phyloP scores from a whole-genome alignment of 2,329 filamentous ascomycete species.

The Cephalotrichum gorgonifer region DNA sequence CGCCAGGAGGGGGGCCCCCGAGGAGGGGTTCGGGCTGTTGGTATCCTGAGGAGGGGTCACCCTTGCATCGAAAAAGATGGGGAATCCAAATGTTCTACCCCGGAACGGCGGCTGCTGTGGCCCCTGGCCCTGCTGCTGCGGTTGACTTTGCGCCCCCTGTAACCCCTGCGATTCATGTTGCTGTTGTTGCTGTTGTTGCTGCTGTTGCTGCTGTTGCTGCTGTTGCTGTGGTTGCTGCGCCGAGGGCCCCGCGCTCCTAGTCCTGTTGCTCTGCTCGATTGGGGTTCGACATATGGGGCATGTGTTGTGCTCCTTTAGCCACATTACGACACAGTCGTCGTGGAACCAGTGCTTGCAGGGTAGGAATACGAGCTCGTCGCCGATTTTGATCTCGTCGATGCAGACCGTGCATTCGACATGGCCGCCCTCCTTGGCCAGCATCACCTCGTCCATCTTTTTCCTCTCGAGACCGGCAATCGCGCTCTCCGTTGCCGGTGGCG shows the following conservation, averaged over 20 bases:
- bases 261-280: constrained; percentile 31
- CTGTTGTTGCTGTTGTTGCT: neutral
- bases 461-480: constrained; percentile 67
- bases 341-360: constrained; percentile 96
- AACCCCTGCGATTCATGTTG: neutral
- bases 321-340: constrained; percentile 66
- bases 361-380: constrained; percentile 63
- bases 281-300: constrained; percentile 70
- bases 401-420: constrained; percentile 85
- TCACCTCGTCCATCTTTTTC: constrained; percentile 56
- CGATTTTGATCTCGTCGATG: constrained; percentile 71
- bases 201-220: neutral
- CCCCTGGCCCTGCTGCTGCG: neutral
- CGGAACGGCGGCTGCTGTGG: neutral
- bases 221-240: neutral
- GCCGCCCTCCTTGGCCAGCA: constrained; percentile 40
- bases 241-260: neutral
- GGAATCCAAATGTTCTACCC: neutral
- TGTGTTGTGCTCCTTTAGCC: constrained; percentile 85
- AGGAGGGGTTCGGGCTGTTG: neutral
- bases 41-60: too few relatives aligned
- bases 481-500: constrained; percentile 66
- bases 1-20: neutral
- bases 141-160: neutral
- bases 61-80: neutral